These are phyloP conservation scores for Botrytis cinerea DNA, from an alignment of 2,329 filamentous ascomycete genomes.

Conservation along the genomic window DNA sequence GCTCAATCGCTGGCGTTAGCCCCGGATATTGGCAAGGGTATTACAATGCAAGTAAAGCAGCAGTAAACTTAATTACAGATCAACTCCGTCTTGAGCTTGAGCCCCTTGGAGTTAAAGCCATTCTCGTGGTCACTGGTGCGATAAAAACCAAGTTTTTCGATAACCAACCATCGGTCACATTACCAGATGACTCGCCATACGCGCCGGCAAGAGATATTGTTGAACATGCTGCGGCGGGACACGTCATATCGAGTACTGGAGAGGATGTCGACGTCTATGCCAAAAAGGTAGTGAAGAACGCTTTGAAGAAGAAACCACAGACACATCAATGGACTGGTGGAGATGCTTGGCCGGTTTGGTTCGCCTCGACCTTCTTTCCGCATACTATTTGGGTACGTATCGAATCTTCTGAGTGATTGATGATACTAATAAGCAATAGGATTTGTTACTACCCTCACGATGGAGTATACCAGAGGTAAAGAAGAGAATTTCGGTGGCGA, in stretches of 20 bases:
- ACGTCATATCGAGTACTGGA: constrained; percentile 5
- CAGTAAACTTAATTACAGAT: constrained; percentile 29
- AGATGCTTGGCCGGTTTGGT: constrained; percentile 27
- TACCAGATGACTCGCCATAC: constrained; percentile 32
- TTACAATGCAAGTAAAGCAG: constrained; percentile 36
- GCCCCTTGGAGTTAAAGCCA: constrained; percentile 32
- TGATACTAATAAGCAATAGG: constrained; percentile 16
- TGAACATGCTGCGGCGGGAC: constrained; percentile 26
- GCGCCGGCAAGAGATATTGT: constrained; percentile 30
- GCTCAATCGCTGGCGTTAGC: constrained; percentile 39
- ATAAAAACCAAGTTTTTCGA: constrained; percentile 34
- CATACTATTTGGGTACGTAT: constrained; percentile 30
- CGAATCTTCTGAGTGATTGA: not conserved
- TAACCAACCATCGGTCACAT: constrained; percentile 26
- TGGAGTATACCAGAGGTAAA: constrained; percentile 20
- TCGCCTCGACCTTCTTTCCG: constrained; percentile 28
- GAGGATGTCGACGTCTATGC: constrained; percentile 31
- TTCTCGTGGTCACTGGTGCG: constrained; percentile 31
- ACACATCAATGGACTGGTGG: constrained; percentile 32
- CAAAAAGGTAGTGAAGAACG: constrained; percentile 32
- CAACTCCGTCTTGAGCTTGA: constrained; percentile 32
- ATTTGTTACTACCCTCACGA: constrained; percentile 3
- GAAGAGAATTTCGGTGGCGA: constrained; percentile 25
- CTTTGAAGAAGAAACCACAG: constrained; percentile 31
- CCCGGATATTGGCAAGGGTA: constrained; percentile 32